These are phyloP conservation scores for Ambrosia hybrid DNA, from an alignment of 140 eudicot genomes.

Conservation along the genomic window DNA sequence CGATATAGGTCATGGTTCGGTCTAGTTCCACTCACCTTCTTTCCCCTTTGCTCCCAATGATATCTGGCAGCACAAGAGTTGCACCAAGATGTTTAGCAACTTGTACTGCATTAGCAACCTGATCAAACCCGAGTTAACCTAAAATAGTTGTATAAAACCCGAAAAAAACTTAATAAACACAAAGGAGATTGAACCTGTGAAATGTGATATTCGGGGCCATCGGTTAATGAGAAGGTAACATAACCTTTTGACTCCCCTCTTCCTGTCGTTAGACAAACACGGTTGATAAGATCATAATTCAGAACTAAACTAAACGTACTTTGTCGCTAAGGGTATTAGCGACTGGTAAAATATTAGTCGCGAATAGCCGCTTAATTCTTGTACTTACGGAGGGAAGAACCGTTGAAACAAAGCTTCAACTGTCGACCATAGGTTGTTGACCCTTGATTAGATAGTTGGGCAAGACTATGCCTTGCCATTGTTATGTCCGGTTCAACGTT, in stretches of 20 bases:
- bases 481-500: conserved; percentile 12
- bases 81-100: conserved; percentile 73
- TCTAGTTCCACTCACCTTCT: conserved; percentile 42
- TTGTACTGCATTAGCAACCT: conserved; percentile 69
- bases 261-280: conserved; percentile 33
- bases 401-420: conserved; percentile 59
- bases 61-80: conserved; percentile 76
- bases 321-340: neutral
- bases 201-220: conserved; percentile 73
- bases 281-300: neutral
- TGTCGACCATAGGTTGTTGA: conserved; percentile 30
- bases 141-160: neutral
- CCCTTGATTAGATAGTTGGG: conserved; percentile 5
- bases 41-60: conserved; percentile 57
- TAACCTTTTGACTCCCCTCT: conserved; percentile 40
- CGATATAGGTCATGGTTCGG: neutral
- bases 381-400: conserved; percentile 41
- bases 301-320: neutral
- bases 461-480: conserved; percentile 12
- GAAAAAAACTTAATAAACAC: neutral
- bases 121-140: conserved; percentile 18
- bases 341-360: neutral
- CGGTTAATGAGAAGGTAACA: conserved; percentile 50
- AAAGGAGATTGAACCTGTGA: conserved; percentile 52
- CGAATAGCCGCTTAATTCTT: no score